A percentile compares a stretch with the other conserved stretches of the same genome.
Conservation (phyloP, 2,329 filamentous ascomycete species). For the Leptographium wingfieldii region DNA sequence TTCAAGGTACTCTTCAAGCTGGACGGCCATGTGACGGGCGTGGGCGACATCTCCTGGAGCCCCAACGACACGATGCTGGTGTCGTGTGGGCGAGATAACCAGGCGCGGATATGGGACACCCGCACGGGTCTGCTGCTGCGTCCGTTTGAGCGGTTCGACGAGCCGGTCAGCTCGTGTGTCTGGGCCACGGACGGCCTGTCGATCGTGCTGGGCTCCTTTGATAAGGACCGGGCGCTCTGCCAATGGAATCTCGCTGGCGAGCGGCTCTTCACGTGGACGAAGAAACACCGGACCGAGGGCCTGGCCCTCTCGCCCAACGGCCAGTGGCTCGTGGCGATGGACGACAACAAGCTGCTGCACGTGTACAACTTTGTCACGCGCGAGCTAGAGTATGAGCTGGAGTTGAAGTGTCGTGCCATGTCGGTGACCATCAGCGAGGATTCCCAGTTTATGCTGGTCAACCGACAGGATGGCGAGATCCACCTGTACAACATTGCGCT, state of each 20-base stretch:
- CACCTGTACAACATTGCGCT: slow-evolving; percentile 67
- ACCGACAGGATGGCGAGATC: slow-evolving; percentile 64
- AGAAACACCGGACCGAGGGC: slow-evolving; percentile 67
- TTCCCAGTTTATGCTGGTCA: slow-evolving; percentile 70
- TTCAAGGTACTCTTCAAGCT: slow-evolving; percentile 55
- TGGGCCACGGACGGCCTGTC: slow-evolving; percentile 70
- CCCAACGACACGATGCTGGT: slow-evolving; percentile 80
- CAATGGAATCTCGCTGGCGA: slow-evolving; percentile 58
- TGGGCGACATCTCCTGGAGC: slow-evolving; percentile 80
- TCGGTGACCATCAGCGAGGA: slow-evolving; percentile 73
- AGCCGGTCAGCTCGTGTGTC: slow-evolving; percentile 79
- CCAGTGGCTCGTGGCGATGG: slow-evolving; percentile 65
- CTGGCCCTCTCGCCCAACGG: slow-evolving; percentile 74
- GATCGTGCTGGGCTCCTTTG: slow-evolving; percentile 70
- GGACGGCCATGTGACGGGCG: slow-evolving; percentile 53
- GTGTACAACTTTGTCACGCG: slow-evolving; percentile 71
- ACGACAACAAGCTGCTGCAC: slow-evolving; percentile 56
- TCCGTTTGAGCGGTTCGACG: slow-evolving; percentile 57
- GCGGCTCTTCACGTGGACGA: slow-evolving; percentile 51
- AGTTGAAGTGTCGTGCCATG: slow-evolving; percentile 56
- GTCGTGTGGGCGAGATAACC: slow-evolving; percentile 65
- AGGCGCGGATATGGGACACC: slow-evolving; percentile 64
- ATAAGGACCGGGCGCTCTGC: slow-evolving; percentile 51
- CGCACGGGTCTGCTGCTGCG: slow-evolving; percentile 53
- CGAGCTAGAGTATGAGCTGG: slow-evolving; percentile 62